Base-by-base conservation (phyloP, 2,329 filamentous ascomycete species). In the Blastomyces parvus region DNA sequence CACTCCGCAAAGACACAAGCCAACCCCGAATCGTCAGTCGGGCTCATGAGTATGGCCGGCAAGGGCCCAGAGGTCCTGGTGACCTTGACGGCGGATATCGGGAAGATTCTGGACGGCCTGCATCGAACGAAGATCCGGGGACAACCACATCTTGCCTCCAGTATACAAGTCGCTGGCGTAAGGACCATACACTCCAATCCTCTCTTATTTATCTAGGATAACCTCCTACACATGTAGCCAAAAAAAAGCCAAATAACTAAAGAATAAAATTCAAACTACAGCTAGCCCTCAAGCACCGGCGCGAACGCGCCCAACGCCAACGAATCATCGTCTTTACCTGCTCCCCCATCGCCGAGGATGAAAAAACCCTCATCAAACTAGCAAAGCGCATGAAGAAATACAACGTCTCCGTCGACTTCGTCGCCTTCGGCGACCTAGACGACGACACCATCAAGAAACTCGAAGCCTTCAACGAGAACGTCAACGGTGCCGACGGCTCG, bases 351-450 rank as follows among this genome's bases (percentile, higher is more conserved):
- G 84, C 87, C 66, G 94, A 99, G 73, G 88, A 90, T 67, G 89
- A 97, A 77, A 94, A 94, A 80, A 86, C 88, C 62, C 85, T 99
- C 60, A 84, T 92, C 66, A 90, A 90, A 73, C 84, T 99, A 38
- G 92, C 94, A 55, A 96, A 94, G 82, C 95, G 94, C 81, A 95
- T 97, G 91, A 97, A 97, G 86, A 99, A 99, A 84, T 89, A 88
- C 77, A 93, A 90, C 73, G 90, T 96, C 65, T 90, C 88, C 66
- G 90, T 99, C 73, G 94, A 99, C 77, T 93, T 99, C 72, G 85
- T 99, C 66, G 86, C 93, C 57, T 99, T 99, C 71, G 94, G 94
- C 69, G 93, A 99, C 71, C 84, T 96, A 61, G 90, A 94, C 68
- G 90, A 92, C 70, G 90, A 96, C 68, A 91, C 88, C 66, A 89